Evolutionary conservation across 768 basidiomycete species (phyloP).

Genomic region (Termitomyces titanicus): DNA sequence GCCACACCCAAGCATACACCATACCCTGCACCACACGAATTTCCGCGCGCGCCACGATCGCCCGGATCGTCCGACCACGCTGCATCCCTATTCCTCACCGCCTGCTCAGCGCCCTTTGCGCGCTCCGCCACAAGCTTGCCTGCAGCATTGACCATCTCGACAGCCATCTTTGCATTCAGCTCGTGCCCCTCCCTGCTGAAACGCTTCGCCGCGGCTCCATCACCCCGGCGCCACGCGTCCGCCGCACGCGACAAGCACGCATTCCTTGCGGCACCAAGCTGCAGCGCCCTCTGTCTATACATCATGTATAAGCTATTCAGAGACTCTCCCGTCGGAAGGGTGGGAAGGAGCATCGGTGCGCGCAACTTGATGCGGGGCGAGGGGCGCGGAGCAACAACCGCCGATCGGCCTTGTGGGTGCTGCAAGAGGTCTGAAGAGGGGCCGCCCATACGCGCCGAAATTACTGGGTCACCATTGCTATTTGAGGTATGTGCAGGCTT

Average conservation of each 20-base stretch:
- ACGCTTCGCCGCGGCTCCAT: conserved; percentile 92
- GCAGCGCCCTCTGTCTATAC: conserved; percentile 83
- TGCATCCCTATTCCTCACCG: conserved; percentile 65
- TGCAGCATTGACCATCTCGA: conserved; percentile 84
- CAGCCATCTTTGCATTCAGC: conserved; percentile 85
- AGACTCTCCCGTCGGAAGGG: conserved; percentile 79
- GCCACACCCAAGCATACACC: conserved; percentile 91
- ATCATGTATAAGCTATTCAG: conserved; percentile 83
- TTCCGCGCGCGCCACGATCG: conserved; percentile 74
- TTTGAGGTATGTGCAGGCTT: conserved; percentile 35
- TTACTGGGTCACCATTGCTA: conserved; percentile 33
- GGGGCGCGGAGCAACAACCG: conserved; percentile 74
- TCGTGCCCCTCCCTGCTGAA: conserved; percentile 95
- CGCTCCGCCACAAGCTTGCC: conserved; percentile 83
- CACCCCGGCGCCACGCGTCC: conserved; percentile 93
- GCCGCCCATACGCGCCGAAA: conserved; percentile 50
- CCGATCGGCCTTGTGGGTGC: conserved; percentile 40
- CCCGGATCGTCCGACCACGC: conserved; percentile 81
- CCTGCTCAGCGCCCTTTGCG: conserved; percentile 68
- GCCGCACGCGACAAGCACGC: conserved; percentile 93
- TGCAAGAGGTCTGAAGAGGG: conserved; percentile 59
- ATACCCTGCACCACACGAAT: conserved; percentile 71
- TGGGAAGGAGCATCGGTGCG: conserved; percentile 81
- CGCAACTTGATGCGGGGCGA: conserved; percentile 86
- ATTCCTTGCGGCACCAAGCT: conserved; percentile 91